Conservation (phyloP, 1,139 yeast genomes). For the Suhomyces maxii region DNA sequence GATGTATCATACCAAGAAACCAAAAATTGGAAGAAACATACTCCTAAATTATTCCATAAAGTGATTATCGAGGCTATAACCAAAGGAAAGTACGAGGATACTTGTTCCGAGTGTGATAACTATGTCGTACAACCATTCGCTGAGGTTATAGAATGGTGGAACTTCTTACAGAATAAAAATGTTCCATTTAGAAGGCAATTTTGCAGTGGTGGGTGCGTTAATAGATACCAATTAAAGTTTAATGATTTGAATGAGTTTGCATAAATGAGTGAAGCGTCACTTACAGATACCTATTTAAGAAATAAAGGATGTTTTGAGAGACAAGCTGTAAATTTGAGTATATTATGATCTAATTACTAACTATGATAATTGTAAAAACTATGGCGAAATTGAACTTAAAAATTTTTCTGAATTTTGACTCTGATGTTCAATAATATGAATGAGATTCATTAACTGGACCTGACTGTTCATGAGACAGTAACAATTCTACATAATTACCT, state of each 20-base stretch:
- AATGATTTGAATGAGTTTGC: slow-evolving; percentile 7
- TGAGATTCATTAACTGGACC: not conserved
- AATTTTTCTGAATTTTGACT: too few species aligned
- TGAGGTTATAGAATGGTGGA: slow-evolving; percentile 64
- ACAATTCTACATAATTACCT: slow-evolving; percentile 45
- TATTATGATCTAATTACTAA: too few species aligned
- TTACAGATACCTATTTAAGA: not conserved
- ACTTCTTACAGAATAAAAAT: slow-evolving; percentile 38
- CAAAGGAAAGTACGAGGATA: slow-evolving; percentile 45
- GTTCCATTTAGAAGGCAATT: slow-evolving; percentile 48
- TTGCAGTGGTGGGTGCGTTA: slow-evolving; percentile 45
- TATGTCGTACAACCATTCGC: slow-evolving; percentile 52
- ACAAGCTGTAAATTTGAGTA: too few species aligned
- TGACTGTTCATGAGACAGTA: not conserved
- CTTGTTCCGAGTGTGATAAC: slow-evolving; percentile 50
- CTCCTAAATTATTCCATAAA: slow-evolving; percentile 36
- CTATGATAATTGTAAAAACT: too few species aligned
- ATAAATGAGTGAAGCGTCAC: not conserved
- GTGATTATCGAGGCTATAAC: slow-evolving; percentile 45
- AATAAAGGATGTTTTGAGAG: not conserved
- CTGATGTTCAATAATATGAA: too few species aligned
- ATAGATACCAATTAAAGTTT: slow-evolving; percentile 16
- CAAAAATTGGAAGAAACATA: slow-evolving; percentile 40
- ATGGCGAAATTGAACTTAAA: too few species aligned
- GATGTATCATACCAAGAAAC: slow-evolving; percentile 47